A percentile compares a stretch with the other conserved stretches of the same genome.
phyloP scores from a whole-genome alignment of 2,329 filamentous ascomycete genomes.

The Arthroderma uncinatum region DNA sequence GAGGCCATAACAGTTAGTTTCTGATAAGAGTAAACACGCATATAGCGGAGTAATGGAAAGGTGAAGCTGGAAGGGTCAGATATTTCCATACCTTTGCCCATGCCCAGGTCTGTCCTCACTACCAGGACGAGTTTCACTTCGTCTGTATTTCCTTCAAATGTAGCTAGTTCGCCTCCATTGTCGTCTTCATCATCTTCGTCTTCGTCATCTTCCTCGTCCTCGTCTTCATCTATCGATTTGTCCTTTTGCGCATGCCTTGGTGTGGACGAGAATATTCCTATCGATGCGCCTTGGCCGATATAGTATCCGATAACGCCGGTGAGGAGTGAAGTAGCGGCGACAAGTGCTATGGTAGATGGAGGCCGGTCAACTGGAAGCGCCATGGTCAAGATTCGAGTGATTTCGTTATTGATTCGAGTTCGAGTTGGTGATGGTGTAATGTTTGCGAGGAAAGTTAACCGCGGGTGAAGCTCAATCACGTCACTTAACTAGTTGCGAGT shows the following conservation, averaged over 20 bases:
- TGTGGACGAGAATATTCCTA: constrained; percentile 61
- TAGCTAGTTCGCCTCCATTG: constrained; percentile 37
- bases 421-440: not conserved
- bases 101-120: constrained; percentile 85
- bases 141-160: constrained; percentile 48
- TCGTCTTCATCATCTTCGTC: constrained; percentile 59
- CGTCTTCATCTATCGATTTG: constrained; percentile 24
- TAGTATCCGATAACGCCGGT: constrained; percentile 68
- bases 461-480: too few relatives aligned
- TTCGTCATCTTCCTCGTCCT: constrained; percentile 19
- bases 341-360: constrained; percentile 47
- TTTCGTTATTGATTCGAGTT: not conserved
- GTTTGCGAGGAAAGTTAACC: not conserved
- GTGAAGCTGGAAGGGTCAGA: not conserved
- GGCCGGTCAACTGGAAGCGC: constrained; percentile 24
- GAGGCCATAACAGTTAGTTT: not conserved
- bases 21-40: not conserved
- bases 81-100: constrained; percentile 71
- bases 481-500: not conserved
- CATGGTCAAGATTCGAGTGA: constrained; percentile 1
- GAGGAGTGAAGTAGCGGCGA: constrained; percentile 63
- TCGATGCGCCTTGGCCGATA: constrained; percentile 50
- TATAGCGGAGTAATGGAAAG: constrained; percentile 1
- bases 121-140: constrained; percentile 93
- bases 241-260: constrained; percentile 9